phyloP scores from a whole-genome alignment of 148 eudicot species.

The Suaeda aralocaspica region DNA sequence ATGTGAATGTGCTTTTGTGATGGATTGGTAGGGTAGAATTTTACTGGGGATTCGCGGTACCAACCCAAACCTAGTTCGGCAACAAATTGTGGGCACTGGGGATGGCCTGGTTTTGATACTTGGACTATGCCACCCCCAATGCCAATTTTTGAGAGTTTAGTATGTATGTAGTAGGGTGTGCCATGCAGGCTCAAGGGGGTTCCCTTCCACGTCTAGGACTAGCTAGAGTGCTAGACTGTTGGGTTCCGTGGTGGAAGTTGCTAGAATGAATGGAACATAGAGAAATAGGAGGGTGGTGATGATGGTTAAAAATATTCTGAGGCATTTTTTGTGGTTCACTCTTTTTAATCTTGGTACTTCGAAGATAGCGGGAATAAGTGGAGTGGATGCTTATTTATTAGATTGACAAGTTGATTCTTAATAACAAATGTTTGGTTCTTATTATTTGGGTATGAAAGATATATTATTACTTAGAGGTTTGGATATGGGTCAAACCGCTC shows the following conservation, averaged over 20 bases:
- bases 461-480: too few relatives aligned
- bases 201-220: constrained; percentile 5
- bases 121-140: constrained; percentile 4
- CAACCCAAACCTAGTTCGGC: not conserved
- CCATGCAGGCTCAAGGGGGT: not conserved
- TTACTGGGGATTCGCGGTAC: not conserved
- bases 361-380: too few relatives aligned
- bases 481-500: too few relatives aligned
- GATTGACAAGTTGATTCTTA: too few relatives aligned
- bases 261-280: not conserved
- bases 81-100: constrained; percentile 3
- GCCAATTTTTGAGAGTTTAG: not conserved
- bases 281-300: not conserved
- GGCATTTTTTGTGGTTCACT: not conserved
- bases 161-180: not conserved
- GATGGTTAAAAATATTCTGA: not conserved
- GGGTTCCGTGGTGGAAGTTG: not conserved
- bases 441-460: too few relatives aligned
- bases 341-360: not conserved
- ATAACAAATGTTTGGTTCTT: too few relatives aligned
- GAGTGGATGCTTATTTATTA: too few relatives aligned
- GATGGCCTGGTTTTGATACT: not conserved
- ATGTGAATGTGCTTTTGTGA: not conserved
- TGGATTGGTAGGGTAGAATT: not conserved
- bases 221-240: too few relatives aligned